phyloP scores from a whole-genome alignment of 176 grass and related monocot species.

The Aechmea fasciata region DNA sequence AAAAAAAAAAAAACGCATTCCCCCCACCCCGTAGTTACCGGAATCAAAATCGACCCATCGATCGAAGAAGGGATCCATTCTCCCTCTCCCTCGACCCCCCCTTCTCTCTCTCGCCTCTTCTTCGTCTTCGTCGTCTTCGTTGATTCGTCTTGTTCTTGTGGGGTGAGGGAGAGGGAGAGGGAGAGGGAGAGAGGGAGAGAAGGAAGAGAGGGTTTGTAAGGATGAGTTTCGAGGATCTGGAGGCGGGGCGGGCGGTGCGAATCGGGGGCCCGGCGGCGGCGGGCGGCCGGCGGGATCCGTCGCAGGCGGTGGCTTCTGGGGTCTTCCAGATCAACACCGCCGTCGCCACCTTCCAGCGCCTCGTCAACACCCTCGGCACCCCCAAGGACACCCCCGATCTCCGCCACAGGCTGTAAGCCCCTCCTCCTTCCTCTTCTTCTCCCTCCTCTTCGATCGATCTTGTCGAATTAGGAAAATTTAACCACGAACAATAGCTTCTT shows the following conservation, averaged over 20 bases:
- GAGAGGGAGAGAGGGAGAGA: neutral
- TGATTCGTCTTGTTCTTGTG: conserved; percentile 3
- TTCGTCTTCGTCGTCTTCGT: conserved; percentile 2
- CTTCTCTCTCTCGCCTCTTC: neutral
- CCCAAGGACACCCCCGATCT: conserved; percentile 48
- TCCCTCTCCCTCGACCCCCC: neutral
- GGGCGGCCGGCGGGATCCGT: conserved; percentile 16
- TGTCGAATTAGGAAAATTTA: too few relatives aligned
- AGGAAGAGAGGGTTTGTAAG: neutral
- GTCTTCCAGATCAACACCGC: conserved; percentile 77
- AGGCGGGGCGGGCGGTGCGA: conserved; percentile 29
- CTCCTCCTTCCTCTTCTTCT: neutral
- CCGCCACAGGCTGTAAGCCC: conserved; percentile 37
- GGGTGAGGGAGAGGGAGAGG: neutral
- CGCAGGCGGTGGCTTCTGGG: conserved; percentile 30
- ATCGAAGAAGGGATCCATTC: neutral
- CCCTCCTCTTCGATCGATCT: neutral
- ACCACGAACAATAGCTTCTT: too few relatives aligned
- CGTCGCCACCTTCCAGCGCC: conserved; percentile 39
- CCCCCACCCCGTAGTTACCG: neutral
- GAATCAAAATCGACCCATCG: conserved; percentile 12
- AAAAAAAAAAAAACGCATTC: neutral
- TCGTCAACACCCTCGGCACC: conserved; percentile 52
- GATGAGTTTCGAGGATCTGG: conserved; percentile 91
- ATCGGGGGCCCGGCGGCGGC: conserved; percentile 3